Evolutionary conservation across 1,284 basidiomycete genomes (phyloP), one percentile per base, ranked within the genome.

Genomic region (Meira nashicola): DNA sequence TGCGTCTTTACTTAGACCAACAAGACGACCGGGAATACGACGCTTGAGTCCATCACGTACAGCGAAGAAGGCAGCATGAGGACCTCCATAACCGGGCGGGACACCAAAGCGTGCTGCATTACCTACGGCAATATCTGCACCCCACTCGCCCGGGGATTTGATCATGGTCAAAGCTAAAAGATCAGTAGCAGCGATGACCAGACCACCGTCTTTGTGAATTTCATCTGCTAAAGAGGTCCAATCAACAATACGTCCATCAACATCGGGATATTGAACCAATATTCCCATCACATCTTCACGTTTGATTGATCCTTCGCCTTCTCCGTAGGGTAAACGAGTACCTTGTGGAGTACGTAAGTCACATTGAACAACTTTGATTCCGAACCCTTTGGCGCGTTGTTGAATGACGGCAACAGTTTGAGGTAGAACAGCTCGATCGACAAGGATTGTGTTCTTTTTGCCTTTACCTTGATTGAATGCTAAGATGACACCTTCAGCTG

Each of bases 111-210:
- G 86, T 47, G 89, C 93, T 39, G 92, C 90, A 79, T 94, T 97
- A 44, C 94, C 94, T 55, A 94, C 83, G 2, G 92, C 93, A 66
- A 98, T 87, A 79, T 98, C 94, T 39, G 92, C 93, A 52, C 94
- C 94, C 91, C 94, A 97, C 82, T 97, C 94, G 59, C 94, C 94
- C 11, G 94, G 94, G 23, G 94, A 91, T 76, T 90, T 92, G 70
- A 98, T 84, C 84, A 92, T 85, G 8, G 93, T 92, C 74, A 97
- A 82, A 1, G 94, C 91, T 33, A 98, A 83, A 53, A 98, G 84
- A 80, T 98, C 94, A 12, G 91, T 91, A 11, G 92, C 92, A 66
- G 88, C 90, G 21, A 89, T 84, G 54, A 94, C 85, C 63, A 96
- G 84, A 46, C 84, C 92, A 40, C 89, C 89, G 17, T 83, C 75